A percentile compares a stretch with the other conserved stretches of the same genome.
Conservation (phyloP, 78 protist species). For the Cyanophora paradoxa region DNA sequence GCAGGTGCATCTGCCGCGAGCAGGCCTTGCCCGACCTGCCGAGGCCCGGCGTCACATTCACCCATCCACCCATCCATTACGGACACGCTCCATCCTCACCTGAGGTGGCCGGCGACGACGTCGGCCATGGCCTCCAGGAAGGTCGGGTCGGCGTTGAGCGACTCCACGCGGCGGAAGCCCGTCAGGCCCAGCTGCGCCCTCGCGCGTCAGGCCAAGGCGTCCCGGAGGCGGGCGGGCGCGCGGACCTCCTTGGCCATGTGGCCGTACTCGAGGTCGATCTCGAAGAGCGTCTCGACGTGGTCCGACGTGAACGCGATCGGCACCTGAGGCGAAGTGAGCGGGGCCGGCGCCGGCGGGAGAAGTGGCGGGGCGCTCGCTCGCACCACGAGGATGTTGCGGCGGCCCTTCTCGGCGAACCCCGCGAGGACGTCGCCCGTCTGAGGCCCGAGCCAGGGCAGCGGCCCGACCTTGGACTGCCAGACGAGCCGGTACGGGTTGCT, state of each 20-base stretch:
- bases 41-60: too few relatives aligned
- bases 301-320: slow-evolving; percentile 82
- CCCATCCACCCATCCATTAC: too few relatives aligned
- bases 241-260: slow-evolving; percentile 19
- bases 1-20: not conserved
- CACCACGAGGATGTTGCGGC: slow-evolving; percentile 21
- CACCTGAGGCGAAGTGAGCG: not conserved
- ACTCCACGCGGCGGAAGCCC: slow-evolving; percentile 34
- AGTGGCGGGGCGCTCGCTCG: not conserved
- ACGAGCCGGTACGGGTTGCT: slow-evolving; percentile 38
- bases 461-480: slow-evolving; percentile 74
- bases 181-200: slow-evolving; percentile 29
- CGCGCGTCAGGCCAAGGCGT: not conserved
- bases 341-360: not conserved
- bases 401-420: slow-evolving; percentile 15
- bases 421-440: slow-evolving; percentile 39
- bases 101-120: slow-evolving; percentile 40
- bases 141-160: slow-evolving; percentile 60
- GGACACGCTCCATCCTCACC: too few relatives aligned
- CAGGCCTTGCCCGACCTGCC: too few relatives aligned
- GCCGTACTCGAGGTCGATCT: slow-evolving; percentile 62
- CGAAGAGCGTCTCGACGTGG: slow-evolving; percentile 82
- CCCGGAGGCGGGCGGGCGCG: not conserved
- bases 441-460: slow-evolving; percentile 68
- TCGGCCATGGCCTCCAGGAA: slow-evolving; percentile 55